Evolutionary conservation across 108 stramenopile species (phyloP), one percentile per base, ranked within the genome.

Genomic region (Stephanodiscus minutulus): DNA sequence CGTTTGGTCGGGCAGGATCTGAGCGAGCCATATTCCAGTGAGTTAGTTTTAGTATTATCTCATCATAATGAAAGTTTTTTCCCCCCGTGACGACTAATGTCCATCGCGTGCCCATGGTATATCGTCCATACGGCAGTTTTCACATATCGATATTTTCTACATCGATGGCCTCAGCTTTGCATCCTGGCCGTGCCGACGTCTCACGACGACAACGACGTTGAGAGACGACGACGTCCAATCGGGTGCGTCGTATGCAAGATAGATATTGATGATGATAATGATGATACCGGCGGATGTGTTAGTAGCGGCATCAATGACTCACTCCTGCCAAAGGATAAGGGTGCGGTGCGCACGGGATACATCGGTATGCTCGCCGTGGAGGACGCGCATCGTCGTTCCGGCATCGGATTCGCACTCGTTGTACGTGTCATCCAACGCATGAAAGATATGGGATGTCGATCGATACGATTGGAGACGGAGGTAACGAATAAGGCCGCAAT

Each of bases 171-270:
- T 9, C 76, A 90, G 24, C 79, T 95, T 8, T 91, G 90, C 68
- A 92, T 95, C n/a, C 62, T 95, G 3, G 91, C 93, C 17, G 80
- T 89, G 24, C 81, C 88, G 21, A 58, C 66, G 25, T 18, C 48
- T 33, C 25, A 2, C 46, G 54, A 66, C 35, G 37, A 50, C 4
- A 70, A 68, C 18, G 81, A 76, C 17, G 63, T 46, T 24, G 28
- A 44, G 7, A 0, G 24, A 48, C n/a, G 21, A 74, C 20, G 47
- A 36, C 65, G 71, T 20, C 88, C 91, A 10, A 91, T 92, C 60
- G 94, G 91, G n/a, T 95, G 94, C 56, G 89, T 95, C 17, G 90
- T 95, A 5, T 91, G 91, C 35, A 95, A 95, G 70, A 86, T 93
- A 47, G 94, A 95, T 60, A 54, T 58, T 10, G 88, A 86, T 56